Percentiles rank a stretch among this genome's conserved stretches.
These are phyloP conservation scores for Candida sp. DNA, from an alignment of 1,139 yeast genomes.

Conservation along the genomic window DNA sequence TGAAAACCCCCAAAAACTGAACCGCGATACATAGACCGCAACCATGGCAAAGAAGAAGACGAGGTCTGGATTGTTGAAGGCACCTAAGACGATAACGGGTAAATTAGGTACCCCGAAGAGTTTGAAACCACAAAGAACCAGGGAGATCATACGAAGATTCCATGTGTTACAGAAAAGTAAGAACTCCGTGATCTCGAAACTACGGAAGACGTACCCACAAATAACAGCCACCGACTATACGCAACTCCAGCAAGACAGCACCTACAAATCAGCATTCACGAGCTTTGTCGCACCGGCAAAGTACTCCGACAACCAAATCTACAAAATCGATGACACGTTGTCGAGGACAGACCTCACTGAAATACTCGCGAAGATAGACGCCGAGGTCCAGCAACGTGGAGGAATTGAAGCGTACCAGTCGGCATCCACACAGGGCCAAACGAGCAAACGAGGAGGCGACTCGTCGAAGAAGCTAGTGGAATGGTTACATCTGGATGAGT, in stretches of 20 bases:
- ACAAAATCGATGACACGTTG: constrained; percentile 24
- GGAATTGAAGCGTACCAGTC: constrained; percentile 78
- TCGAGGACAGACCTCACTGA: constrained; percentile 19
- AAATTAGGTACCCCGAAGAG: constrained; percentile 24
- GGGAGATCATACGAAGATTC: constrained; percentile 69
- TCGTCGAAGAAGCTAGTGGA: constrained; percentile 75
- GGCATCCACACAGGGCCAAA: constrained; percentile 92
- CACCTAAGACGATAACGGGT: constrained; percentile 36
- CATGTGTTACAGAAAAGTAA: constrained; percentile 64
- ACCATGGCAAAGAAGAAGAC: constrained; percentile 15
- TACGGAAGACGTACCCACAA: constrained; percentile 18
- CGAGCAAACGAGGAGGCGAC: constrained; percentile 82
- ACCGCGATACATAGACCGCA: background rate
- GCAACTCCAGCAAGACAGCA: constrained; percentile 12
- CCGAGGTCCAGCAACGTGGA: constrained; percentile 63
- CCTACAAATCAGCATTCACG: constrained; percentile 7
- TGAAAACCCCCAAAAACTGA: background rate
- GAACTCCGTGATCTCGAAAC: constrained; percentile 34
- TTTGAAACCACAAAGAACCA: constrained; percentile 69
- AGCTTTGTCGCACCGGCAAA: constrained; percentile 12
- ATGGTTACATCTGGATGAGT: constrained; percentile 53
- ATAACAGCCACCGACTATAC: constrained; percentile 26
- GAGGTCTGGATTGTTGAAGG: constrained; percentile 24
- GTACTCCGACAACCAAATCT: constrained; percentile 17
- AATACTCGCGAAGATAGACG: constrained; percentile 57